phyloP scores from a whole-genome alignment of 2,329 filamentous ascomycete genomes.

The Didymella segeticola region DNA sequence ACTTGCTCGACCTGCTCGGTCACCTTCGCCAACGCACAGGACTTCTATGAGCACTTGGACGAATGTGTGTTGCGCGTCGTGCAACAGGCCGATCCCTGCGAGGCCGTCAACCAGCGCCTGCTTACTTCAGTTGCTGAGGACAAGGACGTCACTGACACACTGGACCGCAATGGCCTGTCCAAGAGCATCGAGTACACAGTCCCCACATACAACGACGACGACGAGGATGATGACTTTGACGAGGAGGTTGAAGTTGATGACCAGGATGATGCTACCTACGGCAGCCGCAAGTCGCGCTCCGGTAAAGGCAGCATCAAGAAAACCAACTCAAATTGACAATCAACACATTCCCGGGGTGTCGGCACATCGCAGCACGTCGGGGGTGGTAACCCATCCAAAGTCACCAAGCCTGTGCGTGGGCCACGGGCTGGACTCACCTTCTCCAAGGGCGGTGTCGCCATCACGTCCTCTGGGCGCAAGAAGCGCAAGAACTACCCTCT shows the following conservation, averaged over 20 bases:
- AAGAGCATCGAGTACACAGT: conserved; percentile 55
- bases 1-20: conserved; percentile 91
- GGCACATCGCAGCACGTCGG: conserved; percentile 45
- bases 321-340: conserved; percentile 59
- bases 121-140: conserved; percentile 51
- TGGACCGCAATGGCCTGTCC: conserved; percentile 49
- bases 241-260: conserved; percentile 62
- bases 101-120: conserved; percentile 53
- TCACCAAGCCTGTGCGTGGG: conserved; percentile 50
- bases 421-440: conserved; percentile 71
- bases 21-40: conserved; percentile 85
- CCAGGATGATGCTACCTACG: conserved; percentile 62
- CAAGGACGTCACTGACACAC: conserved; percentile 48
- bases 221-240: conserved; percentile 67
- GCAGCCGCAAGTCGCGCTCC: conserved; percentile 53
- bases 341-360: conserved; percentile 59
- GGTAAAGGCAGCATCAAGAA: conserved; percentile 59
- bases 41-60: conserved; percentile 95
- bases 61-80: conserved; percentile 71
- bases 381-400: conserved; percentile 42
- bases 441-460: conserved; percentile 74
- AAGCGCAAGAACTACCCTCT: conserved; percentile 92
- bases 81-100: conserved; percentile 51
- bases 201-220: conserved; percentile 59
- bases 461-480: conserved; percentile 72